phyloP scores from a whole-genome alignment of 2,329 filamentous ascomycete species.

The Parastagonospora nodorum region DNA sequence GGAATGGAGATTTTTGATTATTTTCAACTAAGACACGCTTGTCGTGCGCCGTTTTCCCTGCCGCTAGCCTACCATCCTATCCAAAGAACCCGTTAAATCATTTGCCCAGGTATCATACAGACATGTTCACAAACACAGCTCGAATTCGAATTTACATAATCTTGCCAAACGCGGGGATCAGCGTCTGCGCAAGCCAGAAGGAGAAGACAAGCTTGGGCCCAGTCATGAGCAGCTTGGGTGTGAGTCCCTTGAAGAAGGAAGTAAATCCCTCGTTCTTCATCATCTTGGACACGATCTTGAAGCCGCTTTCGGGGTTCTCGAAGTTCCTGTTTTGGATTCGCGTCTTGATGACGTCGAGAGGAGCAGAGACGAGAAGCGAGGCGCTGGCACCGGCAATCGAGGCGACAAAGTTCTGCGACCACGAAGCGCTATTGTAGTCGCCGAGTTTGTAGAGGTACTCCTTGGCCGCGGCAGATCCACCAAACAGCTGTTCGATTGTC shows the following conservation, averaged over 20 bases:
- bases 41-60: constrained; percentile 17
- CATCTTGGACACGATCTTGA: constrained; percentile 92
- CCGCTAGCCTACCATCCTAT: constrained; percentile 21
- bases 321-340: constrained; percentile 98
- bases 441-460: constrained; percentile 88
- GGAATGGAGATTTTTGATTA: constrained; percentile 35
- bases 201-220: constrained; percentile 99
- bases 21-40: constrained; percentile 13
- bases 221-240: constrained; percentile 98
- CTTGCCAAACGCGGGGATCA: constrained; percentile 90
- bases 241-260: constrained; percentile 96
- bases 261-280: constrained; percentile 82
- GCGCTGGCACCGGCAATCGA: constrained; percentile 94
- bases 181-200: constrained; percentile 98
- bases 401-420: constrained; percentile 96
- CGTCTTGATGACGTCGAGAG: constrained; percentile 97
- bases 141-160: constrained; percentile 54
- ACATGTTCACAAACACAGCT: constrained; percentile 18
- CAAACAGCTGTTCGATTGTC: constrained; percentile 72
- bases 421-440: constrained; percentile 94
- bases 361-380: constrained; percentile 96
- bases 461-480: constrained; percentile 95
- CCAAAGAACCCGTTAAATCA: constrained; percentile 23
- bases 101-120: constrained; percentile 34
- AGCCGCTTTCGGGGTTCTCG: constrained; percentile 93